Evolutionary conservation across 148 eudicot species (phyloP).

Genomic region (Rhododendron kiyosumense): DNA sequence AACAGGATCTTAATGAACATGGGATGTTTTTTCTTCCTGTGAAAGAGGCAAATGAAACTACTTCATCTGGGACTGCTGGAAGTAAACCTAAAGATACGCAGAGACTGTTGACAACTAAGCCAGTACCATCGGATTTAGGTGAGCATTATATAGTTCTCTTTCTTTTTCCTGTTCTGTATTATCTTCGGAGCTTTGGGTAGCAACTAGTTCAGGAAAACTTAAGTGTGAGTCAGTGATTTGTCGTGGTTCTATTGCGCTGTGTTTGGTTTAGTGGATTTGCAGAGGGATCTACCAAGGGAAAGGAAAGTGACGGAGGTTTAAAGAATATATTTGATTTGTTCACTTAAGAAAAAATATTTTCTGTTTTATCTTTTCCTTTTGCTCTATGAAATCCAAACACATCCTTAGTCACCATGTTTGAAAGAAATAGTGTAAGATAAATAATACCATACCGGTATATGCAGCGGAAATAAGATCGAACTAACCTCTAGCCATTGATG

Average conservation of each 20-base stretch:
- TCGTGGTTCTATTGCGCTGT: neutral
- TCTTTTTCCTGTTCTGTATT: neutral
- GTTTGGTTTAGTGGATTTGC: neutral
- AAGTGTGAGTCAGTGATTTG: neutral
- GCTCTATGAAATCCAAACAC: neutral
- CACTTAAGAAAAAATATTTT: neutral
- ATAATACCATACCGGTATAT: no score
- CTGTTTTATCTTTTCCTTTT: neutral
- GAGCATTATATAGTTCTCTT: constrained; percentile 17
- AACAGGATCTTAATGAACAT: constrained; percentile 26
- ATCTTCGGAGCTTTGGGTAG: neutral
- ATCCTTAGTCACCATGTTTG: no score
- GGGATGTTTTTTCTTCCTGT: constrained; percentile 38
- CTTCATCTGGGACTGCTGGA: constrained; percentile 15
- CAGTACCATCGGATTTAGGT: constrained; percentile 65
- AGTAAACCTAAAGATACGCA: constrained; percentile 16
- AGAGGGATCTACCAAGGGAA: neutral
- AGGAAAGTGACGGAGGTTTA: neutral
- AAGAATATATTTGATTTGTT: neutral
- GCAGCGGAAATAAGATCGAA: no score
- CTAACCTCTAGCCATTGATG: no score
- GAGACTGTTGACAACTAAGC: constrained; percentile 22
- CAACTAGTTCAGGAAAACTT: neutral
- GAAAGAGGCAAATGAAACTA: constrained; percentile 26
- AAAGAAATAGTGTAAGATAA: no score